A percentile compares a stretch with the other conserved stretches of the same genome.
Evolutionary conservation across 2,329 filamentous ascomycete species (phyloP).

Genomic region (Zarea fungicola): DNA sequence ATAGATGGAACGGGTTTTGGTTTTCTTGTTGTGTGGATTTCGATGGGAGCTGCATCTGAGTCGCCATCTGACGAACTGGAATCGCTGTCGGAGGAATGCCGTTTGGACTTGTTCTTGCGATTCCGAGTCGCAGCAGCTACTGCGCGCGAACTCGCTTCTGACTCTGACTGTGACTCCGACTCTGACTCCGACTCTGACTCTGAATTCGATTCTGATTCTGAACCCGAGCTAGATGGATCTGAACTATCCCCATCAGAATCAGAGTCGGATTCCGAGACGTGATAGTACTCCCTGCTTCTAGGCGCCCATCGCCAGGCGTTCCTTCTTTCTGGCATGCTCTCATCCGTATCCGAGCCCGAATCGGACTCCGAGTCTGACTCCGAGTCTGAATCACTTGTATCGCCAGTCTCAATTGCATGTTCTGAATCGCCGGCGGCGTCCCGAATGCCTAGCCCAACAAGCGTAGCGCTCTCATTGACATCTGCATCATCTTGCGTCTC

Average conservation of each 20-base stretch:
- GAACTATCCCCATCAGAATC: too few relatives aligned
- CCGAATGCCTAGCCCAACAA: neutral
- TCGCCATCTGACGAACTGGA: constrained; percentile 7
- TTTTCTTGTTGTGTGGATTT: constrained; percentile 4
- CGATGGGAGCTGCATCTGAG: neutral
- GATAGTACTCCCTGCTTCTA: neutral
- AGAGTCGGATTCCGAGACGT: constrained; percentile 16
- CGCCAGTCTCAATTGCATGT: neutral
- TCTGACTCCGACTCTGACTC: too few relatives aligned
- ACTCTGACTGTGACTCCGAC: too few relatives aligned
- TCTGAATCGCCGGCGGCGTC: neutral
- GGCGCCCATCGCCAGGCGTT: neutral
- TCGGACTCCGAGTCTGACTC: constrained; percentile 19
- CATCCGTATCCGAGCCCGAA: constrained; percentile 27
- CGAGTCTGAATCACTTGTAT: constrained; percentile 3
- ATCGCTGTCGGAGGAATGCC: constrained; percentile 28
- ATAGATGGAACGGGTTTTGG: constrained; percentile 5
- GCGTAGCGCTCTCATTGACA: neutral
- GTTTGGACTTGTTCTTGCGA: too few relatives aligned
- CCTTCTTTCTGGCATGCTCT: too few relatives aligned
- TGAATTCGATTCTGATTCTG: constrained; percentile 26
- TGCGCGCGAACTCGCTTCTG: too few relatives aligned
- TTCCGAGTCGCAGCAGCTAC: too few relatives aligned
- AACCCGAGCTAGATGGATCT: too few relatives aligned
- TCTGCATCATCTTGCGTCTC: neutral